Evolutionary conservation across 1,139 yeast genomes (phyloP), one percentile per base, ranked within the genome.

Genomic region (Suhomyces chickasaworum): DNA sequence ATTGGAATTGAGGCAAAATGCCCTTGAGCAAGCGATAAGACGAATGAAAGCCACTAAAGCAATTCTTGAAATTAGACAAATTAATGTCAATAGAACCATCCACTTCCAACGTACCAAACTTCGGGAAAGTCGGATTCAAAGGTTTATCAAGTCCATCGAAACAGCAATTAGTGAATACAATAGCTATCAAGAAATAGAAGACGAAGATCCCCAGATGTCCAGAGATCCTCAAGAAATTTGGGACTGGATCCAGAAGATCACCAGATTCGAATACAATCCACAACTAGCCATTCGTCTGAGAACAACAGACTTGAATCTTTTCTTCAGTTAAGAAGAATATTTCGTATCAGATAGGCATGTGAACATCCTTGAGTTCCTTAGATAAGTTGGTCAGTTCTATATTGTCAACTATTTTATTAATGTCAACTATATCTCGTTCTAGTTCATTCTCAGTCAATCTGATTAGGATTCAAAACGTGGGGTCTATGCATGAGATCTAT

Each of bases 21-120:
- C 29, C 12, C 23, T 44, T 5, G 31, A 32, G 5, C 39, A 37
- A 10, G 15, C 34, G 5, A 27, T 42, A 10, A 30, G 45, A 7
- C n/a, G 39, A 23, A 33, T 42, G 36, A 31, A 22, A 15, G 41
- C 38, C 16, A 42, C 45, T 3, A 42, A 42, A 10, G 45, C 45
- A 5, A 12, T 37, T 5, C 13, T 42, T 7, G 45, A 33, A 9
- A 29, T 38, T 3, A 32, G 37, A 10, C 27, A 20, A 17, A 21
- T 34, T 12, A 31, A 13, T 6, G 37, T 10, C n/a, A 23, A 34
- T n/a, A 10, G 29, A 8, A n/a, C 7, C 17, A 16, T 13, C 16
- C 17, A 21, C 18, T 12, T 13, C 4, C 32, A 16, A n/a, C 20
- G 18, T 3, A 33, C 25, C 4, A 30, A 20, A 17, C 23, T 33